Evolutionary conservation across 768 basidiomycete species (phyloP), one percentile per base, ranked within the genome.

Genomic region (Calocybe cyanea): DNA sequence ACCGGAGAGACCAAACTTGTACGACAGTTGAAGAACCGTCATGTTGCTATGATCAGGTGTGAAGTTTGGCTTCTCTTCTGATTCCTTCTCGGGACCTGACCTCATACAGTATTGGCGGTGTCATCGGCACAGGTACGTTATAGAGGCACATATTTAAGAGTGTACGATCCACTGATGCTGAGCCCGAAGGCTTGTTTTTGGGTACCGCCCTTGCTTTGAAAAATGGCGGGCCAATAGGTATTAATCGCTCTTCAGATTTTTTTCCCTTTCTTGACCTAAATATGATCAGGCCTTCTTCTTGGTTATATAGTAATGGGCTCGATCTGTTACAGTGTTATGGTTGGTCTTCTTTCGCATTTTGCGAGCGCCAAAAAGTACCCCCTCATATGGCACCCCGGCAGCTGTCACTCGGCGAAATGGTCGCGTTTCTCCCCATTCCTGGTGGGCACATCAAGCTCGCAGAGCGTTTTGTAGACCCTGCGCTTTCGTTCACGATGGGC

Each of bases 361-460:
- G 14, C 14, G 7, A 35, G 17, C 13, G 14, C 13, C n/a, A n/a
- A n/a, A n/a, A 21, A n/a, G n/a, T n/a, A n/a, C n/a, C n/a, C n/a
- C 32, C 9, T 33, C 9, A 32, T 17, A 40, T 15, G 28, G n/a
- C 28, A 43, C 36, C 36, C 7, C 41, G 48, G 19, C 53, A 85
- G 83, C 63, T 86, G 47, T 83, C 82, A 2, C 68, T 88, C 2
- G 80, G 83, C 7, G 83, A 85, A 66, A 85, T 87, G 88, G 58
- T 91, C 37, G 79, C 87, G 0, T 91, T 73, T 62, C 73, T 92
- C 4, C 89, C 89, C 0, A 73, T 92, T 40, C 74, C 86, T 20
- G 89, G 89, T 46, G 89, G 78, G 2, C 87, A 90, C 54, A 89
- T 91, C 63, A 87, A 73, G 49, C 66, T 92, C 14, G 83, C 89